Conservation (phyloP, 176 grass and related monocot species). For the Oryza punctata region DNA sequence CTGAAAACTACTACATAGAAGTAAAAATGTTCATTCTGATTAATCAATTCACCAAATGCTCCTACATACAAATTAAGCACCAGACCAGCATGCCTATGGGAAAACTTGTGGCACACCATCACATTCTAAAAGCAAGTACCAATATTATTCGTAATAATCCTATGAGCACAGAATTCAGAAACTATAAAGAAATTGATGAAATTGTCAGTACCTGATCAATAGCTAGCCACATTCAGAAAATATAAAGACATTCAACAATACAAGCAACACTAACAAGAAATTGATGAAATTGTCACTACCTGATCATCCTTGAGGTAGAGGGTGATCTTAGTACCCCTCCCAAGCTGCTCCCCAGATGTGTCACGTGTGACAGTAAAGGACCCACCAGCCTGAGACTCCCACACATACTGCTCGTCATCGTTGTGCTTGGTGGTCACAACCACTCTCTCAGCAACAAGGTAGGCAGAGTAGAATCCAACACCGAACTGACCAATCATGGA, state of each 20-base stretch:
- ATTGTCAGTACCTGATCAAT: too few species aligned
- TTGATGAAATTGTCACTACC: slow-evolving; percentile 29
- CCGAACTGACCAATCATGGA: slow-evolving; percentile 99
- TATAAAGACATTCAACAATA: background rate
- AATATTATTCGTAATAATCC: too few species aligned
- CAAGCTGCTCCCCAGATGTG: slow-evolving; percentile 72
- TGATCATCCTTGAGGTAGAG: slow-evolving; percentile 98
- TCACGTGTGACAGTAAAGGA: slow-evolving; percentile 94
- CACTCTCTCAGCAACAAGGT: slow-evolving; percentile 87
- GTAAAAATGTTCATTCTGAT: background rate
- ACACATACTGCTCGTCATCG: slow-evolving; percentile 94
- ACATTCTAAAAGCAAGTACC: background rate
- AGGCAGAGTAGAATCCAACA: slow-evolving; percentile 95
- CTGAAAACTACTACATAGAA: background rate
- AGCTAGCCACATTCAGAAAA: background rate
- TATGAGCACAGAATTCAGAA: background rate
- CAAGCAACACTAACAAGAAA: background rate
- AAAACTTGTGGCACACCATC: background rate
- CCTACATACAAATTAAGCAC: background rate
- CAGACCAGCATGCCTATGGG: background rate
- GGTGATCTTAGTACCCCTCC: slow-evolving; percentile 90
- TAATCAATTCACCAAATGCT: background rate
- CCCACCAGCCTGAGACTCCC: slow-evolving; percentile 97
- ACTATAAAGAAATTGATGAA: background rate
- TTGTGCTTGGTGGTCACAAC: slow-evolving; percentile 91